Percentiles rank a stretch among this genome's conserved stretches.
These are phyloP conservation scores for Pleurostoma richardsiae DNA, from an alignment of 2,329 filamentous ascomycete genomes.

Conservation along the genomic window DNA sequence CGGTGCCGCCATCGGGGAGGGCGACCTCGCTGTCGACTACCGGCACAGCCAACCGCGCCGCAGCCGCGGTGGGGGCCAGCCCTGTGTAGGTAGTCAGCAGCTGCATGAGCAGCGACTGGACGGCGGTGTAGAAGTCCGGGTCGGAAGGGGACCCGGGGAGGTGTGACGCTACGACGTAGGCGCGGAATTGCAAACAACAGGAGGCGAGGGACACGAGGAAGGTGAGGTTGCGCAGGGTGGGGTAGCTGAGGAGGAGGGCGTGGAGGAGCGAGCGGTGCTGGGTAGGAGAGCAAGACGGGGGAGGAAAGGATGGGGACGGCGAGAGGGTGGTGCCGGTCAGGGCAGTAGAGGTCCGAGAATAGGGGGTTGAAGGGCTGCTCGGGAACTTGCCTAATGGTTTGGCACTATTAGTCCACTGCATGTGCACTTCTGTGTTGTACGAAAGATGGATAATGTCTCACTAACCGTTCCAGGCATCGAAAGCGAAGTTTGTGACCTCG, in stretches of 20 bases:
- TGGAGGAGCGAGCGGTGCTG: not conserved
- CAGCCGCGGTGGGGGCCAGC: not conserved
- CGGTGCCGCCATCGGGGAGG: too few species aligned
- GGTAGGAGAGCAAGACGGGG: too few species aligned
- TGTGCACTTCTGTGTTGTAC: too few species aligned
- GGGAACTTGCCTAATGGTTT: too few species aligned
- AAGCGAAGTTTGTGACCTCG: not conserved
- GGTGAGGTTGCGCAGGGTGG: slow-evolving; percentile 3
- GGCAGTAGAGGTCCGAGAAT: too few species aligned
- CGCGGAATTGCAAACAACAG: slow-evolving; percentile 3
- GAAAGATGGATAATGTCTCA: too few species aligned
- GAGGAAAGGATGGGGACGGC: too few species aligned
- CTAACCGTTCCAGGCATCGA: not conserved
- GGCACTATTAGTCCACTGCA: too few species aligned
- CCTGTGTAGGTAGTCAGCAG: slow-evolving; percentile 4
- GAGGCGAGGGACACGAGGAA: slow-evolving; percentile 1
- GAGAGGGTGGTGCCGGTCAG: too few species aligned
- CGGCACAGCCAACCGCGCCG: too few species aligned
- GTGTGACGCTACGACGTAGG: not conserved
- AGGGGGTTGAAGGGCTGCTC: too few species aligned
- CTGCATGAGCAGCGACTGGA: slow-evolving; percentile 3
- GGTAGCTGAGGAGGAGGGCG: slow-evolving; percentile 2
- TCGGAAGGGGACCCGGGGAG: not conserved
- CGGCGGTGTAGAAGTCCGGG: slow-evolving; percentile 3
- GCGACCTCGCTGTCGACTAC: too few species aligned